Conservation (phyloP, 1,284 basidiomycete species). For the Sanguinoderma infundibulare region DNA sequence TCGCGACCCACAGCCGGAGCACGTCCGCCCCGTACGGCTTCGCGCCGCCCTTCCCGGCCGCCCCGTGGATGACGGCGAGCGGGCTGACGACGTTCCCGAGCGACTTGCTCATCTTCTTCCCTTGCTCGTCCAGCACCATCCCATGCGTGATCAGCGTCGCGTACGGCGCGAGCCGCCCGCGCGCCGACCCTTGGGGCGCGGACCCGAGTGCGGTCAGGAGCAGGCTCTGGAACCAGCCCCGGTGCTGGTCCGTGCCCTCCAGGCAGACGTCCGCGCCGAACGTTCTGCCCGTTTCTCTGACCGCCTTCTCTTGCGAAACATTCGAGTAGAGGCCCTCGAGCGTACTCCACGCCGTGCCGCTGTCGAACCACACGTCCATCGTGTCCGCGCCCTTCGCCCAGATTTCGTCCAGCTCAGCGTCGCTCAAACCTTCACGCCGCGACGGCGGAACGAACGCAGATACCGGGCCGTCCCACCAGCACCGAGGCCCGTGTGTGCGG, state of each 20-base stretch:
- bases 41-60: slow-evolving; percentile 55
- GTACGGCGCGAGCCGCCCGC: slow-evolving; percentile 66
- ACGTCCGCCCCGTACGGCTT: slow-evolving; percentile 80
- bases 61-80: slow-evolving; percentile 77
- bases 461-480: slow-evolving; percentile 93
- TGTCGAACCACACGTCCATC: slow-evolving; percentile 99
- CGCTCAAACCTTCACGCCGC: slow-evolving; percentile 46
- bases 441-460: slow-evolving; percentile 81
- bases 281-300: slow-evolving; percentile 3
- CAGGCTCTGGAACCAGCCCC: slow-evolving; percentile 99
- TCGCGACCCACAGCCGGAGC: slow-evolving; percentile 91
- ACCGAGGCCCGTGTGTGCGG: slow-evolving; percentile 70
- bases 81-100: slow-evolving; percentile 93
- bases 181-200: slow-evolving; percentile 31
- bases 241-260: slow-evolving; percentile 97
- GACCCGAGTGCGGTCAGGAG: slow-evolving; percentile 83
- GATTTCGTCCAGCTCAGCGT: slow-evolving; percentile 44
- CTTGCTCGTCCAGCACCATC: slow-evolving; percentile 91
- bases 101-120: slow-evolving; percentile 99
- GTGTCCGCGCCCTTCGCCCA: slow-evolving; percentile 90
- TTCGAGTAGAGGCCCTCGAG: slow-evolving; percentile 49
- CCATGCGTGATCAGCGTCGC: slow-evolving; percentile 91
- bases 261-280: slow-evolving; percentile 86
- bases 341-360: slow-evolving; percentile 94
- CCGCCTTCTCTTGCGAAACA: slow-evolving; percentile 12